Percentiles rank a stretch among this genome's conserved stretches.
Evolutionary conservation across 2,329 filamentous ascomycete genomes (phyloP).

Genomic region (Trichocomaceae sp.): DNA sequence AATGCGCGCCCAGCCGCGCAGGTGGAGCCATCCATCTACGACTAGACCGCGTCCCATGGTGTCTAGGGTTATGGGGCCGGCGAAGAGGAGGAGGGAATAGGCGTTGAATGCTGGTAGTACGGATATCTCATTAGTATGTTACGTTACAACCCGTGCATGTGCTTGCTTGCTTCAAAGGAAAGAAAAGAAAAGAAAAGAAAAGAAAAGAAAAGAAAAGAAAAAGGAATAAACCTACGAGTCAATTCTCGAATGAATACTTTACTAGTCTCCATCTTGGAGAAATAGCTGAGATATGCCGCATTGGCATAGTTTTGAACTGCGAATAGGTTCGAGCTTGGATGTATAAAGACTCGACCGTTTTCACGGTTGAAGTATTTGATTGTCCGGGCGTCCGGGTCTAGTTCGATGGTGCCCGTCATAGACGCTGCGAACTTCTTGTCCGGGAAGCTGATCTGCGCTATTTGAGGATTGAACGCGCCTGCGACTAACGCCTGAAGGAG

Average conservation of each 20-base stretch:
- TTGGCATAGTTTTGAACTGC: conserved; percentile 70
- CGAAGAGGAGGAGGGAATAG: conserved; percentile 82
- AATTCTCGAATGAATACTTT: conserved; percentile 90
- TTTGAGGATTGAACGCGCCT: conserved; percentile 73
- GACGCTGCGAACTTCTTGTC: conserved; percentile 91
- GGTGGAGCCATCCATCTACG: conserved; percentile 81
- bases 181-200: not conserved
- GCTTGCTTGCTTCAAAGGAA: no score
- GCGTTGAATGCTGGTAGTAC: conserved; percentile 62
- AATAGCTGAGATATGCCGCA: conserved; percentile 78
- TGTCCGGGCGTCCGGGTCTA: conserved; percentile 83
- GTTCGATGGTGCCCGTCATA: conserved; percentile 79
- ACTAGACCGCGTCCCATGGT: conserved; percentile 78
- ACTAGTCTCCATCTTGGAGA: conserved; percentile 81
- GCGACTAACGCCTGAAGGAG: conserved; percentile 65
- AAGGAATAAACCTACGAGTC: conserved; percentile 58
- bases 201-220: not conserved
- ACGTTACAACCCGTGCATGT: not conserved
- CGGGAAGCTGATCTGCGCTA: conserved; percentile 85
- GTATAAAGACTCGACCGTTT: conserved; percentile 82
- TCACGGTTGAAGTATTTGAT: conserved; percentile 91
- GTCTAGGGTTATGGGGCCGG: conserved; percentile 76
- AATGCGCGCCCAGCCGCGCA: conserved; percentile 90
- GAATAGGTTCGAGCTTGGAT: conserved; percentile 83
- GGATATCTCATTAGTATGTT: not conserved